phyloP scores from a whole-genome alignment of 352 stramenopile genomes.

The Pythium catenulatum region DNA sequence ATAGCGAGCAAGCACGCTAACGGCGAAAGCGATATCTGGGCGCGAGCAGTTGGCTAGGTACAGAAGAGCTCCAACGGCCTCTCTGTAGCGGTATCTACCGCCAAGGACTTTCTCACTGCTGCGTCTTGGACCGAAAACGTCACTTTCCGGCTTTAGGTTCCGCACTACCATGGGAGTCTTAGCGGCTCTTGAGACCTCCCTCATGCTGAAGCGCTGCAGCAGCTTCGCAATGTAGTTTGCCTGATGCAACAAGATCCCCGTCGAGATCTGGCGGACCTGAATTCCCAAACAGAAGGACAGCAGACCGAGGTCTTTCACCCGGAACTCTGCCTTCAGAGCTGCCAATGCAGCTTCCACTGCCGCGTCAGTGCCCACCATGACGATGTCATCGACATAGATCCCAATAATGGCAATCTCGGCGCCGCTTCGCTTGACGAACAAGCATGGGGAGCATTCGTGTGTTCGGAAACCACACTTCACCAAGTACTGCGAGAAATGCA shows the following conservation, averaged over 20 bases:
- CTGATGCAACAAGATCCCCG: conserved; percentile 45
- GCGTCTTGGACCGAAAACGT: conserved; percentile 40
- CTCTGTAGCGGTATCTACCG: conserved; percentile 43
- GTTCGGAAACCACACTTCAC: conserved; percentile 37
- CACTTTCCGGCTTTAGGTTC: conserved; percentile 43
- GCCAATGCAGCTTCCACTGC: conserved; percentile 32
- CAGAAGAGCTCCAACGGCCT: conserved; percentile 35
- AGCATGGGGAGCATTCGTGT: conserved; percentile 34
- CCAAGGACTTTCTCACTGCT: conserved; percentile 30
- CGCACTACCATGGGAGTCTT: conserved; percentile 51
- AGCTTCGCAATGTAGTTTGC: conserved; percentile 38
- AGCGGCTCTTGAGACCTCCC: conserved; percentile 11
- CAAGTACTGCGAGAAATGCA: conserved; percentile 51
- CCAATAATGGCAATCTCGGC: conserved; percentile 54
- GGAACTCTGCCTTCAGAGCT: conserved; percentile 48
- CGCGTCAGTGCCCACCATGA: conserved; percentile 51
- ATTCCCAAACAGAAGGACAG: conserved; percentile 46
- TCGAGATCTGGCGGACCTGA: conserved; percentile 40
- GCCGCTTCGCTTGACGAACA: conserved; percentile 44
- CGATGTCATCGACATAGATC: conserved; percentile 49
- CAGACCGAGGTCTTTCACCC: conserved; percentile 37
- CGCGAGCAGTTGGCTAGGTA: conserved; percentile 44
- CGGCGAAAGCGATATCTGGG: conserved; percentile 49
- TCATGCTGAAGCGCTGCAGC: conserved; percentile 45
- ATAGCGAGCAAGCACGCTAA: conserved; percentile 46